Evolutionary conservation across 441 rosid genomes (phyloP).

Genomic region (Brassica balearica): DNA sequence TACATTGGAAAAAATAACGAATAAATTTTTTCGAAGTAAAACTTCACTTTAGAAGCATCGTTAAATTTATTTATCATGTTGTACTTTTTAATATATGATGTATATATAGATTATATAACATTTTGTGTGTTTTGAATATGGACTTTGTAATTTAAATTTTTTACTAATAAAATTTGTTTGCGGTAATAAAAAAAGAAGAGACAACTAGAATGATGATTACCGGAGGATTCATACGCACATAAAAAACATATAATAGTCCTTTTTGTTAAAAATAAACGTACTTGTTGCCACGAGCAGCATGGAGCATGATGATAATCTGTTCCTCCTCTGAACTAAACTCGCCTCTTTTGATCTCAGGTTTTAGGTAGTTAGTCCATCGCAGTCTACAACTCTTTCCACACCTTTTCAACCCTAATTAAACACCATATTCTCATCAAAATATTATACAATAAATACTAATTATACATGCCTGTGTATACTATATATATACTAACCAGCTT

Average conservation of each 20-base stretch:
- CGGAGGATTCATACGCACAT: background rate
- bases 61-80: background rate
- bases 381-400: constrained; percentile 67
- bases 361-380: constrained; percentile 60
- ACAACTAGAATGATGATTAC: background rate
- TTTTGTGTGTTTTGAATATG: background rate
- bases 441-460: background rate
- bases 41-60: background rate
- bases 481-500: constrained; percentile 66
- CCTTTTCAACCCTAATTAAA: constrained; percentile 51
- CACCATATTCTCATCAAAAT: background rate
- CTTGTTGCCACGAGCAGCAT: constrained; percentile 68
- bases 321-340: constrained; percentile 66
- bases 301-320: constrained; percentile 63
- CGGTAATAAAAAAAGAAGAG: background rate
- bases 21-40: background rate
- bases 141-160: background rate
- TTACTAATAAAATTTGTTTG: background rate
- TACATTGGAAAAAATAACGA: background rate
- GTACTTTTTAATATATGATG: background rate
- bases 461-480: background rate
- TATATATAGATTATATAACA: too few relatives aligned
- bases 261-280: constrained; percentile 19
- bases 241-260: background rate
- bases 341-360: constrained; percentile 62